Percentiles rank a stretch among this genome's conserved stretches.
phyloP scores from a whole-genome alignment of 305 asterid genomes.

The Fraxinus baroniana region DNA sequence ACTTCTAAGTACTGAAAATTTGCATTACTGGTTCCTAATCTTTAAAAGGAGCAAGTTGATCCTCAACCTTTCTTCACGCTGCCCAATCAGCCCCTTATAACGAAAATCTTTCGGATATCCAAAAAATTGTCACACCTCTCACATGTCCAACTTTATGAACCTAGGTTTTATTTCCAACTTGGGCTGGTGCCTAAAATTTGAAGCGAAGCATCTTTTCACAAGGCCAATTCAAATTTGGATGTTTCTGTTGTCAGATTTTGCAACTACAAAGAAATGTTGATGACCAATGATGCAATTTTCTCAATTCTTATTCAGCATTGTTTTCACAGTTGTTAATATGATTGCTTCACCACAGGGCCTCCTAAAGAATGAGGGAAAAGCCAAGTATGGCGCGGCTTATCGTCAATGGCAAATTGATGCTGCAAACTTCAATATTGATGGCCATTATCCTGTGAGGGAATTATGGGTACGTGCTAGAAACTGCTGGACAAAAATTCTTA shows the following conservation, averaged over 20 bases:
- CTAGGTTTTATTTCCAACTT: background rate
- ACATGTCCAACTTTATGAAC: background rate
- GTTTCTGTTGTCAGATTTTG: background rate
- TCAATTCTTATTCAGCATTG: background rate
- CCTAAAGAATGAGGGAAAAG: slow-evolving; percentile 79
- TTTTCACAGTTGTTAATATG: background rate
- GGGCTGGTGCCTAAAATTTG: background rate
- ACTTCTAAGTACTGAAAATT: background rate
- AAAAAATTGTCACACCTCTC: background rate
- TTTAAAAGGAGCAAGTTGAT: background rate
- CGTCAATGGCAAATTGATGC: slow-evolving; percentile 92
- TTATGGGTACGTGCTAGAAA: slow-evolving; percentile 81
- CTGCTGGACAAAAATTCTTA: slow-evolving; percentile 75
- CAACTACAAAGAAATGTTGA: background rate
- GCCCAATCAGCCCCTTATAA: background rate
- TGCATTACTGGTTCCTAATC: background rate
- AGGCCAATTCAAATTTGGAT: background rate
- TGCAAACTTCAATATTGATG: slow-evolving; percentile 75
- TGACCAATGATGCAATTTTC: background rate
- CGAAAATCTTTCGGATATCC: background rate
- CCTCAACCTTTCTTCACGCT: background rate
- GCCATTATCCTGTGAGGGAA: slow-evolving; percentile 91
- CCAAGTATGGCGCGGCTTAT: slow-evolving; percentile 69
- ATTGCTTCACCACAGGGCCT: slow-evolving; percentile 58
- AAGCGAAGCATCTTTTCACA: background rate